Base-by-base conservation (phyloP, 257 asterid genomes). In the Handroanthus guayacan region DNA sequence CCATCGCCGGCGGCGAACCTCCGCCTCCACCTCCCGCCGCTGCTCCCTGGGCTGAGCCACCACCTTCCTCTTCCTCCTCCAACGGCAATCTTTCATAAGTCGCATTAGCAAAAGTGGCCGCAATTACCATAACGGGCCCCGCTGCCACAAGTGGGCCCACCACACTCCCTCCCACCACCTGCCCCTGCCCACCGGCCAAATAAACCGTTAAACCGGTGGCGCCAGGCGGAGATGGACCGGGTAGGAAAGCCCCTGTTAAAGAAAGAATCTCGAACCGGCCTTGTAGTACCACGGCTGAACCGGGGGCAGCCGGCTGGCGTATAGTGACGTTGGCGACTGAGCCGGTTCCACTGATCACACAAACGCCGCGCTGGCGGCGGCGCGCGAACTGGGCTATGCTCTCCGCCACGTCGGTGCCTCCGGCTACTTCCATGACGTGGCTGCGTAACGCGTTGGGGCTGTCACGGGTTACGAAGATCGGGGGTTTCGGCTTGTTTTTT, bases 361-460 rank as follows among this genome's bases (percentile, higher is more conserved):
- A 81, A 10, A 84, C 87, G 16, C 87, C 87, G 13, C 85, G 79
- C 75, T 84, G 87, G 54, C 87, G 85, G 39, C 83, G 72, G 55
- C 87, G 80, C 1, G 87, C 87, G 48, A 84, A 84, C 34, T 78
- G 83, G 34, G 87, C 87, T 36, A 84, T 84, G 85, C 85, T 81
- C 56, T 84, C 87, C 13, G 87, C 87, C 73, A 84, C 85, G 44
- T 84, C 87, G 41, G 85, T 54, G 44, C 87, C 87, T 4, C 75
- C 41, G 56, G 83, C 78, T 20, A 84, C 80, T 39, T 84, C 87
- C 83, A 84, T 69, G 2, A 84, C 85, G 60, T 84, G 83, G 83
- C 87, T 84, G 45, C 87, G 85, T 0, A 84, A 68, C 5, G 85
- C 83, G 80, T 84, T 80, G 2, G 87, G 87, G 85, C 87, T 84